Conservation (phyloP, 352 stramenopile genomes). For the Plasmopara muralis region DNA sequence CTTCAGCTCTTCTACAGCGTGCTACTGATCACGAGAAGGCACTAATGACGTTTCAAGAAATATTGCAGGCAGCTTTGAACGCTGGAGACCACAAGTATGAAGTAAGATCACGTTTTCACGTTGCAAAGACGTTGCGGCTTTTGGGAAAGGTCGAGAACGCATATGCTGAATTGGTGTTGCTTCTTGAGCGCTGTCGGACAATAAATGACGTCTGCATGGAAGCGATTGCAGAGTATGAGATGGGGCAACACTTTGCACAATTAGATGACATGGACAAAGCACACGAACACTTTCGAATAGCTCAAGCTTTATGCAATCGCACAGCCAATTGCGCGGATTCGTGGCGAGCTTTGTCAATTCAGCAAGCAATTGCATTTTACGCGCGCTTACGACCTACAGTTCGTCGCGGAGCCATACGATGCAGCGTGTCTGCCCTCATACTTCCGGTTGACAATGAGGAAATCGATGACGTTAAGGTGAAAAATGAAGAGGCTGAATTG, state of each 20-base stretch:
- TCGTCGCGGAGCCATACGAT: conserved; percentile 31
- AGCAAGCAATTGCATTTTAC: conserved; percentile 55
- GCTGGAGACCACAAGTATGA: conserved; percentile 35
- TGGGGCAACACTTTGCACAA: conserved; percentile 37
- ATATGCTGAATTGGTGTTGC: conserved; percentile 31
- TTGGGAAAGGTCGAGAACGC: conserved; percentile 36
- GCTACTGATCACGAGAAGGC: conserved; percentile 29
- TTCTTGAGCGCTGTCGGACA: conserved; percentile 31
- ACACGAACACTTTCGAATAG: conserved; percentile 32
- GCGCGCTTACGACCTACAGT: conserved; percentile 21
- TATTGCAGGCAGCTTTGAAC: conserved; percentile 31
- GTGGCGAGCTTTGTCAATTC: conserved; percentile 37
- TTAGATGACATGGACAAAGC: conserved; percentile 32
- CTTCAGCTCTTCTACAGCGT: conserved; percentile 29
- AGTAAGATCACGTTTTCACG: conserved; percentile 31
- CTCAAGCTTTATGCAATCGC: conserved; percentile 41
- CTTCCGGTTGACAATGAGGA: conserved; percentile 6
- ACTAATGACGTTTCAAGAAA: conserved; percentile 41
- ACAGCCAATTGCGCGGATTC: conserved; percentile 29
- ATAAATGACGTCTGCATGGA: conserved; percentile 38
- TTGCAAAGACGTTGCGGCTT: conserved; percentile 29
- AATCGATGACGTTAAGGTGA: not conserved
- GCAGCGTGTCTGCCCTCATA: conserved; percentile 14
- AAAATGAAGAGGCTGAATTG: conserved; percentile 2
- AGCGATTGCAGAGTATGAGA: conserved; percentile 41